A percentile compares a stretch with the other conserved stretches of the same genome.
Conservation (phyloP, 2,329 filamentous ascomycete genomes). For the Stromatinia cepivora region DNA sequence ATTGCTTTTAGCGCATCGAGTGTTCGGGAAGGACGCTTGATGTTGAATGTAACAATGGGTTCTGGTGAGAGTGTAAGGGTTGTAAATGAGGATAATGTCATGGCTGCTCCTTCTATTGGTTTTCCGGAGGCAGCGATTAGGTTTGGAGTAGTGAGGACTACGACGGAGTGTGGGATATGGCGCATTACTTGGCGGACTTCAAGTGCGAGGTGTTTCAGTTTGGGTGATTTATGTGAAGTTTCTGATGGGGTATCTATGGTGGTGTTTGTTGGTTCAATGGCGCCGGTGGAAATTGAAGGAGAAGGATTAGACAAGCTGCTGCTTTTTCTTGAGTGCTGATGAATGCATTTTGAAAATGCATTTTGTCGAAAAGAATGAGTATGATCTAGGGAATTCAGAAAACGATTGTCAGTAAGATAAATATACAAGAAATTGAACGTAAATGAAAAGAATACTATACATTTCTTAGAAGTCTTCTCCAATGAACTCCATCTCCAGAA, state of each 20-base stretch:
- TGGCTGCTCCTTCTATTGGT: slow-evolving; percentile 29
- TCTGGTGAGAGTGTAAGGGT: slow-evolving; percentile 37
- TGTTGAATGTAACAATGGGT: slow-evolving; percentile 41
- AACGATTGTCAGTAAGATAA: background rate
- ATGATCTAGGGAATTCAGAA: background rate
- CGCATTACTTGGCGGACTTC: slow-evolving; percentile 40
- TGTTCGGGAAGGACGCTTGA: slow-evolving; percentile 38
- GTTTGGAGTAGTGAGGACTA: slow-evolving; percentile 35
- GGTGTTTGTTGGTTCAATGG: background rate
- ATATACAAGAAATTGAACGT: background rate
- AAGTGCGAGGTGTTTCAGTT: slow-evolving; percentile 22
- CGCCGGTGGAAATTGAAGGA: background rate
- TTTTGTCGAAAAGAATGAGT: background rate
- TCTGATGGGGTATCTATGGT: background rate
- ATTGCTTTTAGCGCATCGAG: slow-evolving; percentile 31
- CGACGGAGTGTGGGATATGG: slow-evolving; percentile 36
- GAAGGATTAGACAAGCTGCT: background rate
- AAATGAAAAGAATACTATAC: slow-evolving; percentile 3
- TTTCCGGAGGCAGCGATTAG: background rate
- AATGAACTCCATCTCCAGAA: slow-evolving; percentile 17
- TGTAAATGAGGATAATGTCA: slow-evolving; percentile 42
- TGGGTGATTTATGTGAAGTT: background rate
- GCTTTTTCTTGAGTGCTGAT: background rate
- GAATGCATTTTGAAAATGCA: background rate
- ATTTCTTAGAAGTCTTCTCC: slow-evolving; percentile 7